Evolutionary conservation across 75 land plant species (phyloP), one percentile per base, ranked within the genome.

Genomic region (Pinus albicaulis): DNA sequence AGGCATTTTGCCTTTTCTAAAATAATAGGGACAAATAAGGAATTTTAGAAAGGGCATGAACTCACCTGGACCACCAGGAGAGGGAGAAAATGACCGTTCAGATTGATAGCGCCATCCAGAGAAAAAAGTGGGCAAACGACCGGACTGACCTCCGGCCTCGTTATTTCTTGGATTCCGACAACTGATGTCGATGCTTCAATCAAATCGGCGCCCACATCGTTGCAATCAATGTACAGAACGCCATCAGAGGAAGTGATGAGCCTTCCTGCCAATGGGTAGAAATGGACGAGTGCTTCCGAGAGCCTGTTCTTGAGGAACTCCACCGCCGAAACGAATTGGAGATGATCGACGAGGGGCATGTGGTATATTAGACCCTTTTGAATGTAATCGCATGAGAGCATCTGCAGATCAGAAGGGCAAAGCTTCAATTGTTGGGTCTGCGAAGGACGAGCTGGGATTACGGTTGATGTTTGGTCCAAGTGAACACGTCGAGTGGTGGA

Each of bases 11-110:
- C 41, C 41, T 38, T 4, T 4, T 4, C 5, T 0, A 38, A 38
- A 38, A 38, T 38, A 3, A 38, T 38, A 4, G 41, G 41, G 5
- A 38, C 5, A 38, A 38, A 38, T 38, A 38, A 4, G 5, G 3
- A 38, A 38, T 1, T 38, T 38, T 4, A 5, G 41, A 38, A 41
- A 6, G 48, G 7, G 48, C 20, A 22, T 17, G 23, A 55, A 19
- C 56, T 73, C 73, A 89, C 91, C 93, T 88, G 93, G 8, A 91
- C 82, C 2, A 83, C 82, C 55, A 91, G 57, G 38, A 86, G 72
- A 0, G 93, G 93, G 55, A 75, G 66, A 31, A 84, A 81, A 52
- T 82, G 77, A 2, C 88, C 93, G 64, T 91, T 84, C 24, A 86
- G 76, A 66, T 90, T 90, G 55, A 83, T 48, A 71, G 88, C 72